Evolutionary conservation across 495 filamentous ascomycete species (phyloP).

Genomic region (Talaromyces trachyspermus): DNA sequence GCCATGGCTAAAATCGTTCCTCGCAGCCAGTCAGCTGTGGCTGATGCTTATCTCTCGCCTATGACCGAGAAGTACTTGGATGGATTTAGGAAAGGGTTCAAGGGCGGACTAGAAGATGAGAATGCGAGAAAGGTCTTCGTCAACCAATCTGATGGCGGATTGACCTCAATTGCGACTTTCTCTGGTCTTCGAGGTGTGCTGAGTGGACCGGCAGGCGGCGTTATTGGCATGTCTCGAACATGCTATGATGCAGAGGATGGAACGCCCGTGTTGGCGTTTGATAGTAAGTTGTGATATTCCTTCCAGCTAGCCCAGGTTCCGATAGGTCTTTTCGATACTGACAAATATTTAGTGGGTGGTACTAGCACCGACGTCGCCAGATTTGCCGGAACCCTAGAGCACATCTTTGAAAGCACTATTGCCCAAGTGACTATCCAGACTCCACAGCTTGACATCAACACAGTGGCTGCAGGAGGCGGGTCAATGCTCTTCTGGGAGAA

Average conservation of each 20-base stretch:
- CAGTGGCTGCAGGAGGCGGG: slow-evolving; percentile 91
- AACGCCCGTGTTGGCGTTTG: slow-evolving; percentile 90
- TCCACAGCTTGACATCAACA: slow-evolving; percentile 96
- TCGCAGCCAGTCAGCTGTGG: slow-evolving; percentile 83
- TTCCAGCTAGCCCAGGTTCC: neutral
- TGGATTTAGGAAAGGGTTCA: slow-evolving; percentile 65
- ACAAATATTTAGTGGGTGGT: slow-evolving; percentile 53
- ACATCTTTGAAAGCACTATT: slow-evolving; percentile 95
- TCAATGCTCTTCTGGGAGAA: slow-evolving; percentile 86
- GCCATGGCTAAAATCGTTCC: slow-evolving; percentile 78
- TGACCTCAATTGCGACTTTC: slow-evolving; percentile 50
- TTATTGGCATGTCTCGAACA: slow-evolving; percentile 91
- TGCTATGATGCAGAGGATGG: slow-evolving; percentile 84
- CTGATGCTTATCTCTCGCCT: slow-evolving; percentile 93
- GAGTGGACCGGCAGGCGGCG: slow-evolving; percentile 59
- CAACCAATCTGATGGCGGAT: slow-evolving; percentile 50
- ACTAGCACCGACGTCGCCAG: slow-evolving; percentile 93
- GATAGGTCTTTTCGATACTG: neutral
- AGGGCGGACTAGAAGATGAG: slow-evolving; percentile 43
- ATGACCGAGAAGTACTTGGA: slow-evolving; percentile 93
- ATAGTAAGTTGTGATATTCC: slow-evolving; percentile 37
- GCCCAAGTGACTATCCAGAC: slow-evolving; percentile 93
- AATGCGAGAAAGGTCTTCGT: slow-evolving; percentile 46
- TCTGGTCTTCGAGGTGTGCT: slow-evolving; percentile 52
- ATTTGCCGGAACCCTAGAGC: slow-evolving; percentile 88